Evolutionary conservation across 78 protist species (phyloP).

Genomic region (slime mould (Dictyostelium discoideum)): DNA sequence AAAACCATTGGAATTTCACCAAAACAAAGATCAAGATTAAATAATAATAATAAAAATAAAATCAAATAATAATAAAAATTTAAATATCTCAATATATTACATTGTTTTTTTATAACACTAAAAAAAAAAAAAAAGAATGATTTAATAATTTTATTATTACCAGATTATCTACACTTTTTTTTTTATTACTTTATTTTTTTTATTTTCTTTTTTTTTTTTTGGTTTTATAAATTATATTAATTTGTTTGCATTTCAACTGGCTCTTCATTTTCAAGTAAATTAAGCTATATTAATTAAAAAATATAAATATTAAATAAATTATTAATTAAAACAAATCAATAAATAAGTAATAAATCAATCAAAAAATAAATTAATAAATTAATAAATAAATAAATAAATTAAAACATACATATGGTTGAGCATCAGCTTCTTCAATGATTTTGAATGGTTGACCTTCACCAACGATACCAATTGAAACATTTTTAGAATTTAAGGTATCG

Average conservation of each 20-base stretch:
- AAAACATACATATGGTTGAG: conserved; percentile 63
- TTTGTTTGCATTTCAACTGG: conserved; percentile 55
- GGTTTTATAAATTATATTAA: neutral
- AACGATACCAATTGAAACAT: conserved; percentile 89
- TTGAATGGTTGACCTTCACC: conserved; percentile 77
- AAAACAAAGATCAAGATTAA: too few species aligned
- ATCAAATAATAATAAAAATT: too few species aligned
- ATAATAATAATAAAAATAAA: too few species aligned
- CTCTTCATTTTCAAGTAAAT: conserved; percentile 46
- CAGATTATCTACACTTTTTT: neutral
- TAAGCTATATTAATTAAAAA: conserved; percentile 7
- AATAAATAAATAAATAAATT: neutral
- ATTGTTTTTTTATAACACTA: too few species aligned
- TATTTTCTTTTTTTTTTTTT: neutral
- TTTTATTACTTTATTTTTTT: neutral
- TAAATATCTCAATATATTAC: too few species aligned
- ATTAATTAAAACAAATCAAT: neutral
- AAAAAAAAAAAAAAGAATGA: too few species aligned
- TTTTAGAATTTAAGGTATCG: conserved; percentile 84
- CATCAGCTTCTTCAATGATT: conserved; percentile 72
- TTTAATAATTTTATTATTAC: neutral
- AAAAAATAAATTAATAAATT: neutral
- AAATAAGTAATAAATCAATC: neutral
- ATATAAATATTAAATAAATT: neutral
- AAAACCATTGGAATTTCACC: too few species aligned